Conservation (phyloP, 1,284 basidiomycete genomes). For the Amylostereum areolatum region DNA sequence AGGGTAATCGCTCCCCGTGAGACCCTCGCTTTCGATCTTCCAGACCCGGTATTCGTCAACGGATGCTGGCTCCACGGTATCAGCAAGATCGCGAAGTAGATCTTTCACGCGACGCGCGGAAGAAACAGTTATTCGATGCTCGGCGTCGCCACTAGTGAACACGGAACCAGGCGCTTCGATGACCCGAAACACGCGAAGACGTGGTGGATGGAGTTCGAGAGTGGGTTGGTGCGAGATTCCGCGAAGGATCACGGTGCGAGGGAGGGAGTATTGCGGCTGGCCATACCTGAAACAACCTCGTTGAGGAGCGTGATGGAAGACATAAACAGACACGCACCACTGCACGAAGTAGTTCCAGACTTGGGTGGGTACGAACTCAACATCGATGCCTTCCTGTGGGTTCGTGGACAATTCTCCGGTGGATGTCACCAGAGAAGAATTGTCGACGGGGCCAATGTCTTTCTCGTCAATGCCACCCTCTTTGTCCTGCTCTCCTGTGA, state of each 20-base stretch:
- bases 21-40: conserved; percentile 33
- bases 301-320: not conserved
- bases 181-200: conserved; percentile 56
- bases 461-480: conserved; percentile 53
- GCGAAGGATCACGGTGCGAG: conserved; percentile 61
- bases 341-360: conserved; percentile 66
- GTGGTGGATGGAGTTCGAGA: conserved; percentile 79
- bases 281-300: conserved; percentile 58
- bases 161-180: conserved; percentile 13
- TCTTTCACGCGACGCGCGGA: conserved; percentile 22
- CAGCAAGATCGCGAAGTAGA: conserved; percentile 35
- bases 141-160: conserved; percentile 42
- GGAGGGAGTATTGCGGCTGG: conserved; percentile 42
- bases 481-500: conserved; percentile 61
- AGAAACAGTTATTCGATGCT: conserved; percentile 21
- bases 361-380: conserved; percentile 69
- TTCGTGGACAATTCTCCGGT: conserved; percentile 42
- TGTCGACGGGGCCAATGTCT: conserved; percentile 72
- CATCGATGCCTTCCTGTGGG: conserved; percentile 65
- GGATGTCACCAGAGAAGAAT: conserved; percentile 53
- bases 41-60: conserved; percentile 48
- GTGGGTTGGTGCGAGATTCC: conserved; percentile 45
- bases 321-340: conserved; percentile 45
- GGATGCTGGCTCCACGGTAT: conserved; percentile 5
- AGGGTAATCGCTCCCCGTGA: conserved; percentile 14